Percentiles rank a stretch among this genome's conserved stretches.
These are phyloP conservation scores for Setaria viridis DNA, from an alignment of 202 grass and related monocot species.

Conservation along the genomic window DNA sequence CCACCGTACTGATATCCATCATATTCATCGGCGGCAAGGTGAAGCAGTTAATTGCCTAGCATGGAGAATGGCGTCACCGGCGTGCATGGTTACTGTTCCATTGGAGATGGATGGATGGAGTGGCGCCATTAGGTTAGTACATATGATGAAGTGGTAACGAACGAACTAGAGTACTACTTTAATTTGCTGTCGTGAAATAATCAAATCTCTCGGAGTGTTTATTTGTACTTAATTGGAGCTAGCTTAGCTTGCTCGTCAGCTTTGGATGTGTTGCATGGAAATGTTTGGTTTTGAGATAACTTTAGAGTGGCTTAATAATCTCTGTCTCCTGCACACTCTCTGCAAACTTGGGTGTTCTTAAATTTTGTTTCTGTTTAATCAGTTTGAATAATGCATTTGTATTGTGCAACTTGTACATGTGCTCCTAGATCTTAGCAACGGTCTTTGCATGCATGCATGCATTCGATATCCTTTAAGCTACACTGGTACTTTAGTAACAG, in stretches of 20 bases:
- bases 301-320: slow-evolving; percentile 4
- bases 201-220: slow-evolving; percentile 40
- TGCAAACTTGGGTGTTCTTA: slow-evolving; percentile 29
- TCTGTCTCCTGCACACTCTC: background rate
- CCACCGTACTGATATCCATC: slow-evolving; percentile 49
- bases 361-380: background rate
- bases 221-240: slow-evolving; percentile 40
- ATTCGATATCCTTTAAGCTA: background rate
- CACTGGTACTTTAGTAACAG: background rate
- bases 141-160: slow-evolving; percentile 51
- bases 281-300: slow-evolving; percentile 15
- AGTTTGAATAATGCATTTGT: slow-evolving; percentile 14
- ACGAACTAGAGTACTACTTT: slow-evolving; percentile 31
- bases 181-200: slow-evolving; percentile 39
- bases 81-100: slow-evolving; percentile 75
- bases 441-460: background rate
- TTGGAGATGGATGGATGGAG: slow-evolving; percentile 46
- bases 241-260: slow-evolving; percentile 8
- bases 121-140: slow-evolving; percentile 60
- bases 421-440: slow-evolving; percentile 14
- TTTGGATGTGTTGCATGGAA: slow-evolving; percentile 23
- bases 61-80: slow-evolving; percentile 20
- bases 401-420: slow-evolving; percentile 25
- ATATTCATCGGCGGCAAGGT: background rate
- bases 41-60: background rate